These are phyloP conservation scores for Tulasnella sp. DNA, from an alignment of 768 basidiomycete species.

Conservation along the genomic window DNA sequence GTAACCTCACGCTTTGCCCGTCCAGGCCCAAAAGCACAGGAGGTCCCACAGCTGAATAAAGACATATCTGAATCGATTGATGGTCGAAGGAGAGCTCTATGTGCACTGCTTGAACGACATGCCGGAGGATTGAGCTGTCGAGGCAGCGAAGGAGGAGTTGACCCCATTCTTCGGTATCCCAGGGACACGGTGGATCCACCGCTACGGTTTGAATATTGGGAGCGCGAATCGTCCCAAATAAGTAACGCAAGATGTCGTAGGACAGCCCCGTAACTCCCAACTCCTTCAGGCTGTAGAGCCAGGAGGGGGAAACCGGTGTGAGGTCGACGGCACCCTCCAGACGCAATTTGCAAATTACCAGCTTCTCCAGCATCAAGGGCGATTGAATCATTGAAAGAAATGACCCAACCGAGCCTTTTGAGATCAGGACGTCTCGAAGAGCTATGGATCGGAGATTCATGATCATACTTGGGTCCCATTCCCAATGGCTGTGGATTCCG, in stretches of 20 bases:
- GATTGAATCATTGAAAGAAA: neutral
- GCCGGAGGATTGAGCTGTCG: neutral
- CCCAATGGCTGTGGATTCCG: neutral
- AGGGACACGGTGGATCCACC: neutral
- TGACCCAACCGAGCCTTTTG: neutral
- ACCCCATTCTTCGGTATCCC: neutral
- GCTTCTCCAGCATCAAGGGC: neutral
- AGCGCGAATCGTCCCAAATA: neutral
- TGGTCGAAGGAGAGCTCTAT: neutral
- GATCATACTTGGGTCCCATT: neutral
- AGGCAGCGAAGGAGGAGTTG: neutral
- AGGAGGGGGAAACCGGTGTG: neutral
- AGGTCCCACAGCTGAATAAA: neutral
- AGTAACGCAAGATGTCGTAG: neutral
- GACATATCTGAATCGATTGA: neutral
- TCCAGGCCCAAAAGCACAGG: neutral
- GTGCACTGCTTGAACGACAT: neutral
- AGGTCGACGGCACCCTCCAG: neutral
- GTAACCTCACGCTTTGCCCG: no score
- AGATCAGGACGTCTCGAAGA: neutral
- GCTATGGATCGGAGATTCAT: neutral
- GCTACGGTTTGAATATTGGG: neutral
- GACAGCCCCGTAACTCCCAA: neutral
- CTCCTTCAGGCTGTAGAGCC: neutral
- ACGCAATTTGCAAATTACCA: neutral